Evolutionary conservation across 495 filamentous ascomycete genomes (phyloP).

Genomic region (Neurospora pannonica): DNA sequence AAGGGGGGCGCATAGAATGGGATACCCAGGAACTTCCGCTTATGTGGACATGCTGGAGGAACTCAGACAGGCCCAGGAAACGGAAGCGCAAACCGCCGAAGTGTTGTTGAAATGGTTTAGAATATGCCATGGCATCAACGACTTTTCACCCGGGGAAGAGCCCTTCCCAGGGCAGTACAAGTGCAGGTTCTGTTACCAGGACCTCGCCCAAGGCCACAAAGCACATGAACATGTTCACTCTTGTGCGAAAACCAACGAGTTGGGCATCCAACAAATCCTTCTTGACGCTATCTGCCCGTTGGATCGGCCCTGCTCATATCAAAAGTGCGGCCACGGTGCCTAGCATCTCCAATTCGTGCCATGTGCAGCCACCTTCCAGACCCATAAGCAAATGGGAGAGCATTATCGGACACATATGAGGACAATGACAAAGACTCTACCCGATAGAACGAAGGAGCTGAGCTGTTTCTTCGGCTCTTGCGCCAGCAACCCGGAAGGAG

Average conservation of each 20-base stretch:
- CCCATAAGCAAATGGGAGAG: neutral
- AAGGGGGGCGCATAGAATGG: no score
- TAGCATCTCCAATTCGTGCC: neutral
- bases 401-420: neutral
- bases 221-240: neutral
- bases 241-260: neutral
- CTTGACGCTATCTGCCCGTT: neutral
- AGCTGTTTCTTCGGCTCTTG: neutral
- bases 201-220: neutral
- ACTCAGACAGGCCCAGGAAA: no score
- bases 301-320: neutral
- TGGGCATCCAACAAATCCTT: neutral
- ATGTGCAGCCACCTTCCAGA: neutral
- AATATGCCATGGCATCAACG: no score
- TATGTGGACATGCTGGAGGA: no score
- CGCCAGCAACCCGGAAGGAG: neutral
- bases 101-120: no score
- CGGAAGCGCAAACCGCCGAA: no score
- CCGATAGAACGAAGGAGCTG: rapidly evolving
- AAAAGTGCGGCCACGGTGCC: neutral
- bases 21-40: no score
- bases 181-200: no score
- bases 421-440: rapidly evolving
- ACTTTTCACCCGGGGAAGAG: no score
- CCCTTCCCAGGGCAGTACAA: no score